phyloP scores from a whole-genome alignment of 2,329 filamentous ascomycete species.

The Tothia fuscella region DNA sequence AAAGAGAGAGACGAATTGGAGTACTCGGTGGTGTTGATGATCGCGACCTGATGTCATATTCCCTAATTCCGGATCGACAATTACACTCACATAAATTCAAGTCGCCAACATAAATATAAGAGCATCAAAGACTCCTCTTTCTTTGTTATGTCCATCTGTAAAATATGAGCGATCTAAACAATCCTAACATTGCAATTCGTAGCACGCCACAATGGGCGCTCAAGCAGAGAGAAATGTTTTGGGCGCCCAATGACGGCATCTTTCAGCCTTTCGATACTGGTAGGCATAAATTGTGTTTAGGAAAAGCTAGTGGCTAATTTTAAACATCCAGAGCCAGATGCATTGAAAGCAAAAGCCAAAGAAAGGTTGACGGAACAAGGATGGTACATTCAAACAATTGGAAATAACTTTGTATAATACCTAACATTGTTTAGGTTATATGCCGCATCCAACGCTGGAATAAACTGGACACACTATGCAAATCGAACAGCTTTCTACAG shows the following conservation, averaged over 20 bases:
- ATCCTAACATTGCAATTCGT: slow-evolving; percentile 38
- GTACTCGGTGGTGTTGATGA: too few species aligned
- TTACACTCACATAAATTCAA: too few species aligned
- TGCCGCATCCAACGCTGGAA: slow-evolving; percentile 45
- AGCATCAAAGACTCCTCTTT: too few species aligned
- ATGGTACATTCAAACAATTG: too few species aligned
- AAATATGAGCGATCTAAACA: slow-evolving; percentile 43
- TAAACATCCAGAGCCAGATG: slow-evolving; percentile 40
- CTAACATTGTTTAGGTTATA: too few species aligned
- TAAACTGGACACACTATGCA: slow-evolving; percentile 40
- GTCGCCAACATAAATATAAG: too few species aligned
- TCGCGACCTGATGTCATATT: too few species aligned
- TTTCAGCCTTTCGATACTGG: slow-evolving; percentile 41
- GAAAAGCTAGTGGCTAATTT: too few species aligned
- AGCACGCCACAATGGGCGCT: slow-evolving; percentile 42
- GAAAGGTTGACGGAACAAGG: slow-evolving; percentile 45
- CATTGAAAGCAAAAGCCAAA: slow-evolving; percentile 47
- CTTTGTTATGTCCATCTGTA: too few species aligned
- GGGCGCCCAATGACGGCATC: slow-evolving; percentile 39
- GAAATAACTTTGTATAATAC: too few species aligned
- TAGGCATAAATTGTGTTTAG: slow-evolving; percentile 14
- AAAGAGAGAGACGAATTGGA: too few species aligned
- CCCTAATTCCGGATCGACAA: too few species aligned
- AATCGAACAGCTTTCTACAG: slow-evolving; percentile 54
- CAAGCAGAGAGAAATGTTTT: slow-evolving; percentile 45